These are phyloP conservation scores for Zoysia pacifica DNA, from an alignment of 176 grass and related monocot species.

Conservation along the genomic window DNA sequence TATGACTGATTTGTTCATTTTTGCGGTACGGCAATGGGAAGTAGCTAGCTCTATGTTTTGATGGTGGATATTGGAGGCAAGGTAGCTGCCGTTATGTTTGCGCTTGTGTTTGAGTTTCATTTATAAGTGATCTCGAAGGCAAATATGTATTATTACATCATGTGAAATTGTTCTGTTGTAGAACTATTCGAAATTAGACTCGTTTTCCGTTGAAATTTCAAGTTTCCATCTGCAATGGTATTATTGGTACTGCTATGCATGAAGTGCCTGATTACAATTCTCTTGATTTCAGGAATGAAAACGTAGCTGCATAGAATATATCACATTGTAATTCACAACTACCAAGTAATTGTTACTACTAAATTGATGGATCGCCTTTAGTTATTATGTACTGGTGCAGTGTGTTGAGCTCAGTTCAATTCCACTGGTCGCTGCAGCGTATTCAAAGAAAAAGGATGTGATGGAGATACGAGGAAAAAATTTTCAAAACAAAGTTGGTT, in stretches of 20 bases:
- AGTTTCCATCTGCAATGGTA: slow-evolving; percentile 3
- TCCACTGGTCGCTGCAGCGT: background rate
- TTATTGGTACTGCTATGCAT: background rate
- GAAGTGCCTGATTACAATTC: background rate
- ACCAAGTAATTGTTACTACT: background rate
- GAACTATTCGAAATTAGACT: background rate
- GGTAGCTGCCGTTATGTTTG: background rate
- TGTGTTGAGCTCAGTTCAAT: background rate
- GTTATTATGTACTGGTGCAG: background rate
- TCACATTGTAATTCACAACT: background rate
- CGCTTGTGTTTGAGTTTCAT: background rate
- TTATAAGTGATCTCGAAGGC: background rate
- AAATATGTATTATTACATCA: background rate
- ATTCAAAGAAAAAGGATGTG: background rate
- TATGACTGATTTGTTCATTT: slow-evolving; percentile 16
- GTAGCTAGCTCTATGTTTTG: background rate
- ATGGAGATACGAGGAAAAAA: background rate
- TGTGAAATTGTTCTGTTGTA: background rate
- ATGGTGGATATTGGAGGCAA: background rate
- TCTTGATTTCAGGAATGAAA: slow-evolving; percentile 1
- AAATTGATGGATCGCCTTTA: background rate
- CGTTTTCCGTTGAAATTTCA: background rate
- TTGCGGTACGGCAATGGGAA: background rate
- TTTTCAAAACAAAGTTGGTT: slow-evolving; percentile 12
- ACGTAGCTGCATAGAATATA: background rate